Percentiles rank a stretch among this genome's conserved stretches.
Conservation (phyloP, 2,329 filamentous ascomycete genomes). For the Aureobasidium sp. region DNA sequence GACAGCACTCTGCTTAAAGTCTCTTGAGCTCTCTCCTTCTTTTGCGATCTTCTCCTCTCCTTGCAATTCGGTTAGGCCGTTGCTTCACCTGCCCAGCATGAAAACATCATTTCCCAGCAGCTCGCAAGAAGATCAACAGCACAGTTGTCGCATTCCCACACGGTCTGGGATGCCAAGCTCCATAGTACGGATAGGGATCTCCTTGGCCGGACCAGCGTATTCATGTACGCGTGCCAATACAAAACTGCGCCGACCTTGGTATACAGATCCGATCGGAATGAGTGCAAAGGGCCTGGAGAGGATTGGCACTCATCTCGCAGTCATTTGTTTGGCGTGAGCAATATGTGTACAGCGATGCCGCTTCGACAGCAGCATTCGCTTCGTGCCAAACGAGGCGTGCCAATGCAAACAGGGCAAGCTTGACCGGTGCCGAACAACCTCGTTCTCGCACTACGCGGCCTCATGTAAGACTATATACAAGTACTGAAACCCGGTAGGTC, state of each 20-base stretch:
- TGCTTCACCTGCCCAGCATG: constrained; percentile 9
- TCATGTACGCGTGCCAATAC: not conserved
- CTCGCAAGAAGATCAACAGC: not conserved
- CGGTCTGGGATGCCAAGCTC: constrained; percentile 2
- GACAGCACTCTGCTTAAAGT: constrained; percentile 12
- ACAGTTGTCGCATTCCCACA: not conserved
- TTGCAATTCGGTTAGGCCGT: not conserved
- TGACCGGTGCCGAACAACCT: not conserved
- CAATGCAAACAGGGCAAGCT: not conserved
- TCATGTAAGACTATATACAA: constrained; percentile 1
- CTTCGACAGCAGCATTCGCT: not conserved
- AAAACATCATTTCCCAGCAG: constrained; percentile 11
- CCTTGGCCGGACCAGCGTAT: not conserved
- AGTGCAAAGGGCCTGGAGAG: not conserved
- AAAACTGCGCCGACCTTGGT: constrained; percentile 4
- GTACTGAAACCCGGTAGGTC: not conserved
- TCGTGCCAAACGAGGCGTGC: not conserved
- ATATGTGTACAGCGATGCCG: not conserved
- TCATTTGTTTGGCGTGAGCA: not conserved
- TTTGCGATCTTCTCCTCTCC: not conserved
- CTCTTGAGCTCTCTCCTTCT: not conserved
- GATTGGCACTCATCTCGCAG: not conserved
- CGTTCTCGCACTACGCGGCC: not conserved
- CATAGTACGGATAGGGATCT: not conserved
- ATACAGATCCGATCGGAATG: not conserved